phyloP scores from a whole-genome alignment of 169 alveolate species.

The Eimeria necatrix region DNA sequence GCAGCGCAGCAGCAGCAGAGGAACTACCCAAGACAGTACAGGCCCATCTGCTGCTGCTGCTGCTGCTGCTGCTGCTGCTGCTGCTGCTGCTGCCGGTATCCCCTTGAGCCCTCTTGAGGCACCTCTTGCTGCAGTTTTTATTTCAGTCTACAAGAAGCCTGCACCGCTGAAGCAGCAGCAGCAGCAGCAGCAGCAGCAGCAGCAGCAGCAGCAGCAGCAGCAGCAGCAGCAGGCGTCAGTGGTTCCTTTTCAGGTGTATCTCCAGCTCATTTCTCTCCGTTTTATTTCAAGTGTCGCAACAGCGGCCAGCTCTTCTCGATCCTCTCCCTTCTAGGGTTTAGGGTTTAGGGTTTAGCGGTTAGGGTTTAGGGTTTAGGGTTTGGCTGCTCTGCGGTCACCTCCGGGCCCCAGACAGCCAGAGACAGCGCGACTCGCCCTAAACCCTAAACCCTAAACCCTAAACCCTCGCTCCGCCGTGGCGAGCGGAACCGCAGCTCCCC shows the following conservation, averaged over 20 bases:
- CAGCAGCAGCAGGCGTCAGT: background rate
- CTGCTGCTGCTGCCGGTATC: background rate
- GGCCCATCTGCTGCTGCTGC: background rate
- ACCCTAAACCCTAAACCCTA: background rate
- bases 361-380: background rate
- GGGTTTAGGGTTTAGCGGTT: background rate
- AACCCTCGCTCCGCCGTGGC: background rate
- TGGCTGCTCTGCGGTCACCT: background rate
- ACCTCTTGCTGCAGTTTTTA: background rate
- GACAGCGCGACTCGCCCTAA: background rate
- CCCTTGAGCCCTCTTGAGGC: no score
- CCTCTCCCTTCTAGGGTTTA: background rate
- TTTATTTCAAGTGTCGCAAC: background rate
- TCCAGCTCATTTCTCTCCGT: background rate
- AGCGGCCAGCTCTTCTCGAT: background rate
- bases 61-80: background rate
- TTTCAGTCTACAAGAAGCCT: background rate
- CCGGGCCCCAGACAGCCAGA: background rate
- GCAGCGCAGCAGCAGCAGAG: no score
- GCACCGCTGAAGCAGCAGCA: background rate
- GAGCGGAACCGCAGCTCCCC: no score
- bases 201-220: conserved; percentile 8
- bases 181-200: background rate
- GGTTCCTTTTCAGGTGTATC: background rate
- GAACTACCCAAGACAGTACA: no score